Base-by-base conservation (phyloP, 2,329 filamentous ascomycete species). In the Scytalidium sp. region DNA sequence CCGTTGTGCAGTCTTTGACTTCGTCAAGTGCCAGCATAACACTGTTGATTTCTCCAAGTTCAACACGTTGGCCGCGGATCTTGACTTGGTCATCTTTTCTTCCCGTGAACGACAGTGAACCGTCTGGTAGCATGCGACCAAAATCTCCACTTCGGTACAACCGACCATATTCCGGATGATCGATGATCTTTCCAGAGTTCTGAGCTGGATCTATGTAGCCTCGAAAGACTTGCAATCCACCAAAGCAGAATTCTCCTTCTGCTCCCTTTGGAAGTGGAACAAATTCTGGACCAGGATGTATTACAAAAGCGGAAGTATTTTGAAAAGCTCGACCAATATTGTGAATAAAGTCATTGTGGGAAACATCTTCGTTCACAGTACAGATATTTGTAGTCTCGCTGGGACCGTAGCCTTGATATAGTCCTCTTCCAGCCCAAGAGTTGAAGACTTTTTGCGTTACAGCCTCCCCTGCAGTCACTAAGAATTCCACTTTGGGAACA, bases 331-430 rank as follows among this genome's bases (percentile, higher is more conserved):
- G 76, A 0, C 92, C 92, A n/a, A 96, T 83, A 57, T 92, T 91
- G 53, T 84, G 85, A 45, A 88, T 80, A 19, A 78, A 69, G 59
- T 91, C 81, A 0, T 72, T 68, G 0, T 59, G 56, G 0, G 71
- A 67, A 63, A 93, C 83, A 36, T 78, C 74, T 7, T 75, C 67
- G 52, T 84, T 85, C 8, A 93, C 79, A 0, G 87, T 90, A 67
- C 89, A 95, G 19, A 96, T 91, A 56, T 96, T 95, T 1, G 90
- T 95, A 0, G 87, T 90, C 66, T 95, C 91, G 1, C 87, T 90
- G 0, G 90, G 89, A 0, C 90, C 90, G 55, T 96, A 96, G 69
- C 81, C 90, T 71, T 94, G 87, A 64, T 84, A 91, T 0, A 96
- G 73, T 13, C 84, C 78, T 36, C 71, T 75, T 0, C 75, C 75